Evolutionary conservation across 1,139 yeast species (phyloP).

Genomic region (Zygoascus hellenicus): DNA sequence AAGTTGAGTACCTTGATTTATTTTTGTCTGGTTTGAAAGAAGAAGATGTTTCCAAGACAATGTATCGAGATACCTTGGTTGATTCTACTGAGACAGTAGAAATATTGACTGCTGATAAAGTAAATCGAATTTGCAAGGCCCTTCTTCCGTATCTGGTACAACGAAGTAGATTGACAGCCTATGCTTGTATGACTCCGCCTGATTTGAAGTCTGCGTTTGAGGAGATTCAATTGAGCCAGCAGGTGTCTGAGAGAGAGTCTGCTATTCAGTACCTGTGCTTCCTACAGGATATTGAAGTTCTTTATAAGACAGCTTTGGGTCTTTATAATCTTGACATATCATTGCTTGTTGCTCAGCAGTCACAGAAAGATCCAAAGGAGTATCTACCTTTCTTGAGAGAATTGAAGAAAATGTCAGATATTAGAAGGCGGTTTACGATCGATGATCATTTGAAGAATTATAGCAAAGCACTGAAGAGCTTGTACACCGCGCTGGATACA

Average conservation of each 20-base stretch:
- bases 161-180: slow-evolving; percentile 83
- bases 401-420: slow-evolving; percentile 59
- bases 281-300: slow-evolving; percentile 78
- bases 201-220: slow-evolving; percentile 68
- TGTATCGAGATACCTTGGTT: slow-evolving; percentile 66
- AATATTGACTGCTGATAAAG: slow-evolving; percentile 37
- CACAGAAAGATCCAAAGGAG: slow-evolving; percentile 97
- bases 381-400: slow-evolving; percentile 86
- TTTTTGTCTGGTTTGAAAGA: slow-evolving; percentile 82
- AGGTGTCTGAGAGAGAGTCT: slow-evolving; percentile 38
- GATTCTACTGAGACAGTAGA: slow-evolving; percentile 14
- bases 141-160: slow-evolving; percentile 52
- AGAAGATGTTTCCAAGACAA: slow-evolving; percentile 79
- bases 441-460: slow-evolving; percentile 70
- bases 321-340: slow-evolving; percentile 79
- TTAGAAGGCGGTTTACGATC: slow-evolving; percentile 67
- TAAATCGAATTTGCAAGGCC: slow-evolving; percentile 72
- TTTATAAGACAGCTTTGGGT: slow-evolving; percentile 76
- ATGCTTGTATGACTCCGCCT: slow-evolving; percentile 88
- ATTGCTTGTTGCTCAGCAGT: slow-evolving; percentile 83
- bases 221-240: slow-evolving; percentile 37
- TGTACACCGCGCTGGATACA: slow-evolving; percentile 42
- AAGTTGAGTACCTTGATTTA: slow-evolving; percentile 73
- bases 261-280: slow-evolving; percentile 80
- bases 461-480: slow-evolving; percentile 62